phyloP scores from a whole-genome alignment of 1,284 basidiomycete genomes.

The Trametes hirsuta region DNA sequence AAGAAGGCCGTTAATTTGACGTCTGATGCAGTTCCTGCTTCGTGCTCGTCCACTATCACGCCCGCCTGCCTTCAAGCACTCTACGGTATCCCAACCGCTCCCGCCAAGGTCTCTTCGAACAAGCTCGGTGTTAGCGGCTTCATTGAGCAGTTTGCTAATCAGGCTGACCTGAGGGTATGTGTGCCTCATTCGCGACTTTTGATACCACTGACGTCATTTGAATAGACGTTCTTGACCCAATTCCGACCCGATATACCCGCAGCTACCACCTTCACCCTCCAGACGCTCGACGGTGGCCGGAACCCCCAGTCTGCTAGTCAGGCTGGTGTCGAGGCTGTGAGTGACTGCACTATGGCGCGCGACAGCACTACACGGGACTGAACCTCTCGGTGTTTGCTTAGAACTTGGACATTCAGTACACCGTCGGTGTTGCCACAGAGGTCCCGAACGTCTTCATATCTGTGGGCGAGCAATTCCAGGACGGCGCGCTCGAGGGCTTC shows the following conservation, averaged over 20 bases:
- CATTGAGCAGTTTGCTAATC: conserved; percentile 56
- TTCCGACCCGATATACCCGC: conserved; percentile 54
- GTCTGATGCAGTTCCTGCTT: conserved; percentile 23
- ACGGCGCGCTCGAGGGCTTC: conserved; percentile 24
- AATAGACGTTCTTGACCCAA: conserved; percentile 52
- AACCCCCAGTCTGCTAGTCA: conserved; percentile 41
- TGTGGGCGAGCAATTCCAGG: conserved; percentile 44
- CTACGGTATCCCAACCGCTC: conserved; percentile 54
- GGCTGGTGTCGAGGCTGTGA: conserved; percentile 29
- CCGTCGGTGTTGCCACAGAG: conserved; percentile 46
- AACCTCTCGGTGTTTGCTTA: neutral
- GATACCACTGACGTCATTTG: conserved; percentile 19
- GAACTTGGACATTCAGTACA: conserved; percentile 67
- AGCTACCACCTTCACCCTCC: conserved; percentile 52
- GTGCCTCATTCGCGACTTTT: neutral
- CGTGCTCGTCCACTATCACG: conserved; percentile 51
- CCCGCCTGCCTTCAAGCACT: conserved; percentile 56
- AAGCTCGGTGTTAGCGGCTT: conserved; percentile 61
- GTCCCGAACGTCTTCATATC: conserved; percentile 39
- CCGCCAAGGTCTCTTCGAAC: conserved; percentile 45
- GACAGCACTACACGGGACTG: neutral
- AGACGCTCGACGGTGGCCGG: conserved; percentile 57
- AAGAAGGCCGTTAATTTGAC: conserved; percentile 7
- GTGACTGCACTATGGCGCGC: conserved; percentile 38
- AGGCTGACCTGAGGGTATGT: conserved; percentile 48